Percentiles rank a stretch among this genome's conserved stretches.
Conservation (phyloP, 169 alveolate genomes). For the Plasmodium vivax region DNA sequence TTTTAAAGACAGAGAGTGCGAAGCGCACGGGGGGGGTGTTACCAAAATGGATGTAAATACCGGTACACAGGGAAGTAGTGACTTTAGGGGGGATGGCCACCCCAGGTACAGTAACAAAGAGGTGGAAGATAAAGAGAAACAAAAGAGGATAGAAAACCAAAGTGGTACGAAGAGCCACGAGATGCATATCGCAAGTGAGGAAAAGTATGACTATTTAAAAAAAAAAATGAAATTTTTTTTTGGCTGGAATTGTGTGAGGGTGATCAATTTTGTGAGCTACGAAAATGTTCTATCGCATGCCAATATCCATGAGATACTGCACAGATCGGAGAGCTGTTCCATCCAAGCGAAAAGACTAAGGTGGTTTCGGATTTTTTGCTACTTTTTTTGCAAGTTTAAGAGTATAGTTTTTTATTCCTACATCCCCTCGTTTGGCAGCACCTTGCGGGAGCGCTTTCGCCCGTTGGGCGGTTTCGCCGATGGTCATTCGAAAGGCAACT, state of each 20-base stretch:
- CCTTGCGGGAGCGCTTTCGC: constrained; percentile 5
- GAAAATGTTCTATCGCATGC: constrained; percentile 18
- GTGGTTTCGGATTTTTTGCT: constrained; percentile 38
- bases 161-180: not conserved
- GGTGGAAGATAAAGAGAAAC: not conserved
- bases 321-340: not conserved
- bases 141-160: not conserved
- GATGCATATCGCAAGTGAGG: not conserved
- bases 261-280: constrained; percentile 59
- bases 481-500: not conserved
- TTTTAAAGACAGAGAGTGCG: not conserved
- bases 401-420: constrained; percentile 38
- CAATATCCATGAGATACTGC: not conserved
- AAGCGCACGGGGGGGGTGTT: not conserved
- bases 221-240: constrained; percentile 11
- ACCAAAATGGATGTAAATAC: not conserved
- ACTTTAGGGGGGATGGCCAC: not conserved
- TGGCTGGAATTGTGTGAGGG: constrained; percentile 30
- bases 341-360: constrained; percentile 28
- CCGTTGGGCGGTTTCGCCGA: not conserved
- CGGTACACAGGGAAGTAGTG: not conserved
- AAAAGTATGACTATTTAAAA: constrained; percentile 33
- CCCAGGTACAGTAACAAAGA: not conserved
- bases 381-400: constrained; percentile 50
- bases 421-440: constrained; percentile 10